Evolutionary conservation across 1,284 basidiomycete genomes (phyloP).

Genomic region (Rugosomyces carneus): DNA sequence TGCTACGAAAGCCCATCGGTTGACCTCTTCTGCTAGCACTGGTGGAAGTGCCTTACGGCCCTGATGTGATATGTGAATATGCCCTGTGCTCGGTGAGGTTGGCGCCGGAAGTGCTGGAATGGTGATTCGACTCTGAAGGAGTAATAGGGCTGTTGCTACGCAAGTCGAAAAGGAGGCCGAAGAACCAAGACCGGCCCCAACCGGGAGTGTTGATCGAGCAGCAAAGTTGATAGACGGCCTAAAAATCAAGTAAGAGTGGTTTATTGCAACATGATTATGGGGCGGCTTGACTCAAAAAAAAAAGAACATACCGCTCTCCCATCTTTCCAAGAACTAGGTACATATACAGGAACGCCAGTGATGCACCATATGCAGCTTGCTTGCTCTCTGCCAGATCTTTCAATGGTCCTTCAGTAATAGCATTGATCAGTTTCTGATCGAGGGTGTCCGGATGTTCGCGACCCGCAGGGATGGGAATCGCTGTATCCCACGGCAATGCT

Average conservation of each 20-base stretch:
- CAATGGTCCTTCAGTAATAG: conserved; percentile 53
- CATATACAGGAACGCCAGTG: conserved; percentile 87
- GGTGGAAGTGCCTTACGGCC: conserved; percentile 59
- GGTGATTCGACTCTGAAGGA: conserved; percentile 59
- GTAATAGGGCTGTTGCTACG: conserved; percentile 74
- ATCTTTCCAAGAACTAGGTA: conserved; percentile 76
- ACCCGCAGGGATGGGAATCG: conserved; percentile 46
- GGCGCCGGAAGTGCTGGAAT: conserved; percentile 46
- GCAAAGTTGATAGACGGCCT: conserved; percentile 77
- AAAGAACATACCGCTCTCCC: conserved; percentile 45
- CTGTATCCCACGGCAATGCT: conserved; percentile 82
- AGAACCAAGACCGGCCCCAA: conserved; percentile 96
- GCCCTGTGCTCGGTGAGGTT: conserved; percentile 37
- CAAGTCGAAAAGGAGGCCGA: conserved; percentile 94
- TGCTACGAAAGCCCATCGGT: conserved; percentile 90
- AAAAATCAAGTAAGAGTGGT: conserved; percentile 8
- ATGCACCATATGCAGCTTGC: conserved; percentile 58
- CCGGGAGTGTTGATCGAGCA: conserved; percentile 90
- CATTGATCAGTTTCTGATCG: conserved; percentile 65
- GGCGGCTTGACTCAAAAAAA: conserved; percentile 5
- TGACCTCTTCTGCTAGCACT: conserved; percentile 69
- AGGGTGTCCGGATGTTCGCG: conserved; percentile 60
- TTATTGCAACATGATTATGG: conserved; percentile 9
- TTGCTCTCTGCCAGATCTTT: conserved; percentile 36
- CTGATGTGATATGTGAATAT: conserved; percentile 57